Percentiles rank a stretch among this genome's conserved stretches.
phyloP scores from a whole-genome alignment of 2,329 filamentous ascomycete species.

The Monilinia fructigena region DNA sequence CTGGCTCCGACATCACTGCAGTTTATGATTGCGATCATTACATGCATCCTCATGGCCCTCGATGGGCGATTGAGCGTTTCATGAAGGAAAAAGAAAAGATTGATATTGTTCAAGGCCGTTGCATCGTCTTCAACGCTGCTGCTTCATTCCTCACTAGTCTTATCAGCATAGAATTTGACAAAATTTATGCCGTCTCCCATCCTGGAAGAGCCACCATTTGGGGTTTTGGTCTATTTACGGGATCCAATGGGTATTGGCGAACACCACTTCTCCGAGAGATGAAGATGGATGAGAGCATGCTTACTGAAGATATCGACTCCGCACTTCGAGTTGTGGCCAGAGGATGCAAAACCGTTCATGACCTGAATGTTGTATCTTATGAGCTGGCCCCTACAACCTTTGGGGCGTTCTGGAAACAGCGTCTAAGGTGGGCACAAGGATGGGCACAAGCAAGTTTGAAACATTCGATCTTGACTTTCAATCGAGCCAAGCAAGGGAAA shows the following conservation, averaged over 20 bases:
- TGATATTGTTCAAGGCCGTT: slow-evolving; percentile 51
- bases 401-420: slow-evolving; percentile 49
- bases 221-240: slow-evolving; percentile 47
- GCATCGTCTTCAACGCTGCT: slow-evolving; percentile 49
- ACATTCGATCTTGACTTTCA: slow-evolving; percentile 46
- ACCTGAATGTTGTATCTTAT: slow-evolving; percentile 50
- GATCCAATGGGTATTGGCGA: slow-evolving; percentile 51
- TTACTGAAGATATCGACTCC: slow-evolving; percentile 52
- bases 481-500: slow-evolving; percentile 40
- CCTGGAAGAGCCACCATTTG: slow-evolving; percentile 49
- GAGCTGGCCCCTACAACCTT: slow-evolving; percentile 49
- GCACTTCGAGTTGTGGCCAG: slow-evolving; percentile 43
- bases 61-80: slow-evolving; percentile 51
- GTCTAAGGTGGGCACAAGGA: slow-evolving; percentile 50
- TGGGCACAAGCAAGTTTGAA: slow-evolving; percentile 49
- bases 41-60: slow-evolving; percentile 48
- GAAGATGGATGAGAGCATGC: slow-evolving; percentile 50
- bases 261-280: slow-evolving; percentile 45
- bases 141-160: slow-evolving; percentile 47
- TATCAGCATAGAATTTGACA: slow-evolving; percentile 52
- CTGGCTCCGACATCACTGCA: slow-evolving; percentile 47
- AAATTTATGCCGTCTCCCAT: slow-evolving; percentile 52
- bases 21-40: slow-evolving; percentile 53
- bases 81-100: slow-evolving; percentile 42
- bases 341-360: slow-evolving; percentile 47